phyloP scores from a whole-genome alignment of 2,329 filamentous ascomycete genomes.

The Coniella lustricola region DNA sequence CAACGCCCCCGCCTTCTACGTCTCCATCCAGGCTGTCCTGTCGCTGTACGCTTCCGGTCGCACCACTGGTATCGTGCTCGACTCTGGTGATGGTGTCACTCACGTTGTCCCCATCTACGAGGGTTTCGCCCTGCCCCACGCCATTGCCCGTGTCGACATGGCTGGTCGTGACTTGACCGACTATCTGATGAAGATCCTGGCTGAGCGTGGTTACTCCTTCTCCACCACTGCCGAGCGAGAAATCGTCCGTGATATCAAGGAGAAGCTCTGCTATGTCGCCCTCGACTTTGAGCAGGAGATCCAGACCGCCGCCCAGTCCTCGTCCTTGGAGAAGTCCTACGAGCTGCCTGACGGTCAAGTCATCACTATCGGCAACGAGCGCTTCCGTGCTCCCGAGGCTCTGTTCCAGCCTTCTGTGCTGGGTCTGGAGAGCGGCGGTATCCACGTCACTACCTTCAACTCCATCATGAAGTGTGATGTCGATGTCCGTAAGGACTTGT shows the following conservation, averaged over 20 bases:
- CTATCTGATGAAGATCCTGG: constrained; percentile 99
- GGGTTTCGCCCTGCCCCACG: constrained; percentile 99
- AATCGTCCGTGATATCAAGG: constrained; percentile 70
- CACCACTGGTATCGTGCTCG: constrained; percentile 99
- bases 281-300: constrained; percentile 99
- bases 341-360: constrained; percentile 98
- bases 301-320: constrained; percentile 98
- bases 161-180: constrained; percentile 99
- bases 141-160: constrained; percentile 99
- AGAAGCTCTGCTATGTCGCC: constrained; percentile 99
- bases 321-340: constrained; percentile 98
- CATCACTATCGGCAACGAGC: constrained; percentile 99
- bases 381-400: constrained; percentile 98
- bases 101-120: constrained; percentile 99
- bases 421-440: constrained; percentile 96
- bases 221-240: constrained; percentile 83
- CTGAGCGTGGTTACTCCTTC: constrained; percentile 99
- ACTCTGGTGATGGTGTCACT: constrained; percentile 99
- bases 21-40: constrained; percentile 93
- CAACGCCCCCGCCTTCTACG: constrained; percentile 99
- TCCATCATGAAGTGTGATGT: constrained; percentile 99
- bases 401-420: constrained; percentile 98
- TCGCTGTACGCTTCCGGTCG: constrained; percentile 99
- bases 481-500: constrained; percentile 99
- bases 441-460: constrained; percentile 99